Evolutionary conservation across 495 filamentous ascomycete species (phyloP).

Genomic region (Annulohypoxylon maeteangense): DNA sequence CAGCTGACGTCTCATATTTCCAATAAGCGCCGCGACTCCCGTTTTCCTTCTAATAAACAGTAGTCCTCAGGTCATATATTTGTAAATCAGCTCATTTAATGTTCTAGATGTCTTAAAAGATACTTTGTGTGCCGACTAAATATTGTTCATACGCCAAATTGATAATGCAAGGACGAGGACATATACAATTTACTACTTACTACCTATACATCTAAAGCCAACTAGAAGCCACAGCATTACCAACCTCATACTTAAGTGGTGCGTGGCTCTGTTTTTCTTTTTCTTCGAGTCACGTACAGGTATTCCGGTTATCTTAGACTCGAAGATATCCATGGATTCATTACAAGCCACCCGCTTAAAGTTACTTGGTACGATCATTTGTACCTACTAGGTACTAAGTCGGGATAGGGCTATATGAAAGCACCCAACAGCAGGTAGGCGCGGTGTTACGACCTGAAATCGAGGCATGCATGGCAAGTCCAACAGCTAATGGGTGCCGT

Average conservation of each 20-base stretch:
- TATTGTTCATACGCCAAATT: no score
- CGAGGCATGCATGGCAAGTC: neutral
- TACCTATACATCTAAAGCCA: neutral
- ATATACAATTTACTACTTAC: neutral
- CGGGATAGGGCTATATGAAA: no score
- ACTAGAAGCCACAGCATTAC: neutral
- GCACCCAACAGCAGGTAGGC: neutral
- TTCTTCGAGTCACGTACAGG: neutral
- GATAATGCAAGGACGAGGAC: neutral
- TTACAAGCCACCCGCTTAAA: neutral
- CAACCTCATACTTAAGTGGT: neutral
- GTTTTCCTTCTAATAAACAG: neutral
- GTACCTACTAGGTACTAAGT: no score
- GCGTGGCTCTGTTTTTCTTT: neutral
- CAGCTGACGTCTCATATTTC: slow-evolving; percentile 21
- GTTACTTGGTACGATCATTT: neutral
- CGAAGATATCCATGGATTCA: neutral
- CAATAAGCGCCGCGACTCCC: neutral
- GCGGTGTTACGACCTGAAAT: neutral
- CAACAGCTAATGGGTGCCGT: neutral
- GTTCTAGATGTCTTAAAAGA: no score
- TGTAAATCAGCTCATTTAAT: neutral
- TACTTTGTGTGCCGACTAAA: no score
- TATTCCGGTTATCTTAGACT: no score
- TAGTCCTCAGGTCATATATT: neutral